Evolutionary conservation across 108 stramenopile genomes (phyloP), one percentile per base, ranked within the genome.

Genomic region (Fistulifera solaris): DNA sequence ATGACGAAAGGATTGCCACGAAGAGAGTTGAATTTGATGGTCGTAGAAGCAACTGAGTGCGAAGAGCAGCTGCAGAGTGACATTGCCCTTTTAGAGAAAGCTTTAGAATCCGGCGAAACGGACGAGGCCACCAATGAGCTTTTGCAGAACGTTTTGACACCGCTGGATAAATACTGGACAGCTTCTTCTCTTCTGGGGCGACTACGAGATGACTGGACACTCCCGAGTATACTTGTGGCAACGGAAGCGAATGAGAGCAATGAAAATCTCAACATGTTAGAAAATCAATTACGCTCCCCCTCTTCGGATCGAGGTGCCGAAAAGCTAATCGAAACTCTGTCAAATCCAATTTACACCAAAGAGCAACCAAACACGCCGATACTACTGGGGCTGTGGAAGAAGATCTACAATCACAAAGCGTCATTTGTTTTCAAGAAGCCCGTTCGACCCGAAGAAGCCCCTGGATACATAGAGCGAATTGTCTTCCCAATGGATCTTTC

Each of bases 371-470:
- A 67, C 18, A 27, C 75, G 18, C 56, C 77, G 6, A 50, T 55
- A 13, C 51, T 86, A 13, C 52, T 89, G 65, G 72, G 67, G 6
- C 35, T 81, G 16, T 83, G 77, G 71, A 87, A 87, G 61, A 77
- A 73, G 55, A 77, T 92, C 22, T 75, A 75, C 10, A 62, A 62
- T n/a, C 83, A 92, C 61, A 71, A 80, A 12, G 72, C 83, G 14
- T 69, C 89, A 13, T 53, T 72, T 26, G 89, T 92, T 15, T 92
- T 92, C 71, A 76, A 83, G 13, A 79, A 77, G 31, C 79, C 85
- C 14, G 89, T 92, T 40, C 72, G 81, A 51, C 73, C 76, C 10
- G 58, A 67, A 18, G 79, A 81, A 38, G 89, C 89, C 28, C 89
- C 89, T 10, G 89, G 85, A 8, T 91, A 91, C 48, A 59, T 55